Evolutionary conservation across 169 alveolate genomes (phyloP).

Genomic region (Cryptosporidium baileyi): DNA sequence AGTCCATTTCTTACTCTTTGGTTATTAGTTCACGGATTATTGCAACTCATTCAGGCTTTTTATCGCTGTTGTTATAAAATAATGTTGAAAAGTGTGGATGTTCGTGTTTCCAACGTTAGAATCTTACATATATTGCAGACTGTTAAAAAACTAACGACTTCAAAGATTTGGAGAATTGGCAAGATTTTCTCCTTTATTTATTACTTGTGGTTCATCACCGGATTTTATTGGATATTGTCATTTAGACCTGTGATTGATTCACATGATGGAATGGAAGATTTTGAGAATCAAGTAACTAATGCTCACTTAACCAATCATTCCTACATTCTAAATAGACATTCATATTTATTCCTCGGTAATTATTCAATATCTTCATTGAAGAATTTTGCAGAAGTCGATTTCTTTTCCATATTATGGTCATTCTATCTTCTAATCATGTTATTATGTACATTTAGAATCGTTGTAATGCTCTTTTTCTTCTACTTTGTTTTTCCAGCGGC

Average conservation of each 20-base stretch:
- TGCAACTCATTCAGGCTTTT: constrained; percentile 36
- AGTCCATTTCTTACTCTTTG: constrained; percentile 35
- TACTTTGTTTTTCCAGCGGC: constrained; percentile 51
- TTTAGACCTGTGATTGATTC: no score
- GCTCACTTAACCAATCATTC: background rate
- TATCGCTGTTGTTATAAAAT: background rate
- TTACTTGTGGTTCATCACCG: constrained; percentile 33
- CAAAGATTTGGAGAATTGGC: constrained; percentile 39
- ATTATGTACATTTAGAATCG: constrained; percentile 41
- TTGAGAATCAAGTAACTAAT: background rate
- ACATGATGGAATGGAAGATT: background rate
- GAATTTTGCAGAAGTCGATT: constrained; percentile 19
- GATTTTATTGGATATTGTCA: constrained; percentile 61
- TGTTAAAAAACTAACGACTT: constrained; percentile 19
- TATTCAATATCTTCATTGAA: background rate
- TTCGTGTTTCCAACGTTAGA: background rate
- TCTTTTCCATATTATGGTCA: constrained; percentile 28
- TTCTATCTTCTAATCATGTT: constrained; percentile 27
- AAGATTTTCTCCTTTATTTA: constrained; percentile 22
- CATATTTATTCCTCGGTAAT: background rate
- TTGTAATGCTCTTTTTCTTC: constrained; percentile 19
- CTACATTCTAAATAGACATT: background rate
- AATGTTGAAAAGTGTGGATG: background rate
- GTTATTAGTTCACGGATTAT: constrained; percentile 26
- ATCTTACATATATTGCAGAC: constrained; percentile 21